These are phyloP conservation scores for Mycena chlorophos DNA, from an alignment of 768 basidiomycete genomes.

Conservation along the genomic window DNA sequence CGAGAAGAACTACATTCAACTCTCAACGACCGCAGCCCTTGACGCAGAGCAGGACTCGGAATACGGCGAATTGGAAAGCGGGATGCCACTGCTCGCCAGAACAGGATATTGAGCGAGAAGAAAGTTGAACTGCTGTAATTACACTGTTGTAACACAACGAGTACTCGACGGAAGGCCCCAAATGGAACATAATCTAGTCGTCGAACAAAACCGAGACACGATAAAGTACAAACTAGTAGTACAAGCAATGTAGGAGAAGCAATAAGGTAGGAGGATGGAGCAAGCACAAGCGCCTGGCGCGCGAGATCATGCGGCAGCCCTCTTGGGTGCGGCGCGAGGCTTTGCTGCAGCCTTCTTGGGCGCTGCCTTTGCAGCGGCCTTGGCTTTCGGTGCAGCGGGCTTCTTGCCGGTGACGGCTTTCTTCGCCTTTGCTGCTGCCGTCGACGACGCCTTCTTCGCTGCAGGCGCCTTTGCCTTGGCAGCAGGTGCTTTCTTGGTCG, in stretches of 20 bases:
- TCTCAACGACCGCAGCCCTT: slow-evolving; percentile 23
- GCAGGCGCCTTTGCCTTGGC: slow-evolving; percentile 11
- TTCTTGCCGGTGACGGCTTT: slow-evolving; percentile 15
- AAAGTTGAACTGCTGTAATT: neutral
- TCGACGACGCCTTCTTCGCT: slow-evolving; percentile 17
- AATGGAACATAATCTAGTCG: neutral
- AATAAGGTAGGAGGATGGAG: neutral
- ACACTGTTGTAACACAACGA: neutral
- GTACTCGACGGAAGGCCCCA: neutral
- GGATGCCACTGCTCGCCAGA: slow-evolving; percentile 25
- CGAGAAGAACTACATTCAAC: slow-evolving; percentile 28
- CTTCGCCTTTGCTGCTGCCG: slow-evolving; percentile 13
- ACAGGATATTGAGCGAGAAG: neutral
- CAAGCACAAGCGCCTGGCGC: neutral
- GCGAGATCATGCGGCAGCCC: neutral
- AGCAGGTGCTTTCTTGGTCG: slow-evolving; percentile 9
- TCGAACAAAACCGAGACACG: neutral
- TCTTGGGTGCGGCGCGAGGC: neutral
- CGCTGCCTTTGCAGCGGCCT: slow-evolving; percentile 5
- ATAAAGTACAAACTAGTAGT: neutral
- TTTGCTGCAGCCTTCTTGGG: slow-evolving; percentile 9
- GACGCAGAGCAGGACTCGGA: slow-evolving; percentile 21
- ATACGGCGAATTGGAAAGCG: slow-evolving; percentile 23
- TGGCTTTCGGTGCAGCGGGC: slow-evolving; percentile 14
- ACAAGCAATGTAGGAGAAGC: neutral